phyloP scores from a whole-genome alignment of 2,329 filamentous ascomycete genomes.

The Pseudodiploospora longispora region DNA sequence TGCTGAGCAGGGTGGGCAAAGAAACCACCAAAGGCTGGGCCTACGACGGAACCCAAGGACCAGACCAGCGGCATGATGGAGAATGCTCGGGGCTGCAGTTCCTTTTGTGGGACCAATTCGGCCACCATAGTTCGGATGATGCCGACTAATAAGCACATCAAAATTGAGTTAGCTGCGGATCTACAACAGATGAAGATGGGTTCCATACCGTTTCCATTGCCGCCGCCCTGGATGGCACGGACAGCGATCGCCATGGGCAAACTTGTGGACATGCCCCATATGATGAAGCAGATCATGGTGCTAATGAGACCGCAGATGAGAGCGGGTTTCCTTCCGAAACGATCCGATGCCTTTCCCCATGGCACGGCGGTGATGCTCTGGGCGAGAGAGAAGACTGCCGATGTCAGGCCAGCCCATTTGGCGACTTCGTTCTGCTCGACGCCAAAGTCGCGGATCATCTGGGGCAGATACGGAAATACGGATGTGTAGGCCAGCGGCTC shows the following conservation, averaged over 20 bases:
- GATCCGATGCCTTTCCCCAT: constrained; percentile 72
- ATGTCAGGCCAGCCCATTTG: constrained; percentile 71
- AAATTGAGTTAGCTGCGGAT: not conserved
- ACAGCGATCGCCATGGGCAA: constrained; percentile 72
- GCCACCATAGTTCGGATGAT: constrained; percentile 90
- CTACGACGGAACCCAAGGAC: constrained; percentile 80
- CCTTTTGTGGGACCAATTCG: constrained; percentile 81
- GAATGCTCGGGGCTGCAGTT: constrained; percentile 82
- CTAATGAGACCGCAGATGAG: constrained; percentile 66
- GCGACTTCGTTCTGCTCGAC: constrained; percentile 64
- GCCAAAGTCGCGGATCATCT: constrained; percentile 77
- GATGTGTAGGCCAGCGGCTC: constrained; percentile 68
- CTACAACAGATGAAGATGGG: not conserved
- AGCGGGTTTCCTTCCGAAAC: constrained; percentile 71
- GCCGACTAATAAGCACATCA: constrained; percentile 47
- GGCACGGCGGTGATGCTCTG: constrained; percentile 65
- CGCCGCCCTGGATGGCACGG: constrained; percentile 69
- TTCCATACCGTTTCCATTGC: constrained; percentile 70
- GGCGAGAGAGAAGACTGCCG: constrained; percentile 62
- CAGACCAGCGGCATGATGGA: constrained; percentile 88
- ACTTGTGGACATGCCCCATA: constrained; percentile 78
- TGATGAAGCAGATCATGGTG: constrained; percentile 72
- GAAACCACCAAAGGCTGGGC: constrained; percentile 79
- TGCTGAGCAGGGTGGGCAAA: constrained; percentile 74
- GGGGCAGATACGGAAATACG: constrained; percentile 62